phyloP scores from a whole-genome alignment of 108 stramenopile species.

The Fistulifera solaris region DNA sequence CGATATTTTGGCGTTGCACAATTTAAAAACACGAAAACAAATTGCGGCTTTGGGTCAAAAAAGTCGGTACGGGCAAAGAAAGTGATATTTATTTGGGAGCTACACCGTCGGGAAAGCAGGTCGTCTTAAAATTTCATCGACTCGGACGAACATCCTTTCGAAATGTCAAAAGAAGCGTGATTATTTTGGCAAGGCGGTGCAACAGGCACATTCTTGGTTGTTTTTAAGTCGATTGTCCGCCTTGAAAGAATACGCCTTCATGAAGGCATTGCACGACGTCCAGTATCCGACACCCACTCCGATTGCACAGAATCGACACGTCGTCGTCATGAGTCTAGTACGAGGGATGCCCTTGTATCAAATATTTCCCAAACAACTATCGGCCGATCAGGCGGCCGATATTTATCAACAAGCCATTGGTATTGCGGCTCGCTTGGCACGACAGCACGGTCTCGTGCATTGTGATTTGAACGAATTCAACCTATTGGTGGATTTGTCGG shows the following conservation, averaged over 20 bases:
- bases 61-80: constrained; percentile 98
- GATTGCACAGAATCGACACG: constrained; percentile 89
- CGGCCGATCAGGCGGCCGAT: constrained; percentile 78
- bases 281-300: constrained; percentile 93
- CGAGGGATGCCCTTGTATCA: constrained; percentile 90
- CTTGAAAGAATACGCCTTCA: constrained; percentile 94
- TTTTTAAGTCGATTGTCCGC: constrained; percentile 92
- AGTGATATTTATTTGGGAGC: constrained; percentile 75
- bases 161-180: constrained; percentile 96
- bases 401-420: constrained; percentile 78
- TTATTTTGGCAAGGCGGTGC: constrained; percentile 65
- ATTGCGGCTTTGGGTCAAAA: constrained; percentile 86
- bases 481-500: constrained; percentile 90
- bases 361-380: constrained; percentile 59
- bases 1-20: constrained; percentile 91
- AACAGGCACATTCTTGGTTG: constrained; percentile 83
- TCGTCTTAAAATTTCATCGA: constrained; percentile 97
- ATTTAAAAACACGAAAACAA: constrained; percentile 68
- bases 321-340: constrained; percentile 85
- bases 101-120: constrained; percentile 59
- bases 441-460: constrained; percentile 90
- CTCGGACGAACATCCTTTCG: constrained; percentile 96
- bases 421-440: constrained; percentile 68
- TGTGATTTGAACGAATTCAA: constrained; percentile 99
- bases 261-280: constrained; percentile 90